Evolutionary conservation across 768 basidiomycete species (phyloP).

Genomic region (Podaxis sp.): DNA sequence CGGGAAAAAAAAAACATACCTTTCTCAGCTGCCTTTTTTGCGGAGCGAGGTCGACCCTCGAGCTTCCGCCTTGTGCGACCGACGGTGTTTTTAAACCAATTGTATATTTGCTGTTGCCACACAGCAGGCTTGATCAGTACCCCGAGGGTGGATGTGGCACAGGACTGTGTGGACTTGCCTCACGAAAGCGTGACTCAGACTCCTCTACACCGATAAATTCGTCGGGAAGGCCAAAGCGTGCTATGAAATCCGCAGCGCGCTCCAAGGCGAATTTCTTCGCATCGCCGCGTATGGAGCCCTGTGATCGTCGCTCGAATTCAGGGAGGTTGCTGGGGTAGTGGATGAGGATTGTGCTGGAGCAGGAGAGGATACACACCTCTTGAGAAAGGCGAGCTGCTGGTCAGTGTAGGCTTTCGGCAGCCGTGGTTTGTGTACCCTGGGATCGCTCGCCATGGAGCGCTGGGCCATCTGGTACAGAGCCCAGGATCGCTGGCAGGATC

Average conservation of each 20-base stretch:
- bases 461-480: slow-evolving; percentile 19
- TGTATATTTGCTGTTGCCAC: slow-evolving; percentile 57
- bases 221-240: slow-evolving; percentile 50
- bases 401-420: slow-evolving; percentile 62
- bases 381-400: slow-evolving; percentile 56
- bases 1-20: slow-evolving; percentile 22
- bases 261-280: slow-evolving; percentile 68
- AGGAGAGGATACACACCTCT: slow-evolving; percentile 29
- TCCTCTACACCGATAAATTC: slow-evolving; percentile 54
- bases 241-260: slow-evolving; percentile 56
- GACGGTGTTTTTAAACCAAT: slow-evolving; percentile 71
- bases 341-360: not conserved
- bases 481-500: slow-evolving; percentile 15
- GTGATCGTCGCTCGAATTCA: slow-evolving; percentile 57
- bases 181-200: slow-evolving; percentile 55
- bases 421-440: slow-evolving; percentile 62
- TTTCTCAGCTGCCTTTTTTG: slow-evolving; percentile 50
- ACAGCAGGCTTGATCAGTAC: not conserved
- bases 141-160: slow-evolving; percentile 12
- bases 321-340: slow-evolving; percentile 33
- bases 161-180: slow-evolving; percentile 32
- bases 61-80: slow-evolving; percentile 55
- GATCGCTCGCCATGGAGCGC: slow-evolving; percentile 44
- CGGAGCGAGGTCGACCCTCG: slow-evolving; percentile 49
- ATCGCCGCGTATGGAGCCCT: slow-evolving; percentile 59